Evolutionary conservation across 495 filamentous ascomycete species (phyloP).

Genomic region (Podospora pseudopauciseta): DNA sequence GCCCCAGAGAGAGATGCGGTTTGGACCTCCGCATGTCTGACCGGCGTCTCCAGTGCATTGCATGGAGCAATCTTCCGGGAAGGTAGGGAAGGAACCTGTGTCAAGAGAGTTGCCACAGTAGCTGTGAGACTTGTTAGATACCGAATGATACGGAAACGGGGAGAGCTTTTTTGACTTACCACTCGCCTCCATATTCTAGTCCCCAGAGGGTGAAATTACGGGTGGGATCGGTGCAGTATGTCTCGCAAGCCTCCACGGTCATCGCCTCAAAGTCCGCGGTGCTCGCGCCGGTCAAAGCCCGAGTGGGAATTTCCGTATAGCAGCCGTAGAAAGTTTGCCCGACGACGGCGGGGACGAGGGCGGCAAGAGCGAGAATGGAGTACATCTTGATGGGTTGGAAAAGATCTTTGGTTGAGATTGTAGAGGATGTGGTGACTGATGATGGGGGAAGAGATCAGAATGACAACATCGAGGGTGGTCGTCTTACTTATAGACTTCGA

Average conservation of each 20-base stretch:
- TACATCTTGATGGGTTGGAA: constrained; percentile 13
- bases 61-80: constrained; percentile 34
- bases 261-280: constrained; percentile 12
- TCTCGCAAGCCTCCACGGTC: constrained; percentile 20
- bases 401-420: too few relatives aligned
- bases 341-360: constrained; percentile 13
- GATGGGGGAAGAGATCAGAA: constrained; percentile 6
- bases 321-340: constrained; percentile 23
- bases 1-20: constrained; percentile 40
- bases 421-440: constrained; percentile 1
- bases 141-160: background rate
- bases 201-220: constrained; percentile 16
- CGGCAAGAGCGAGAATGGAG: constrained; percentile 13
- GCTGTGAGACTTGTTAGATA: constrained; percentile 3
- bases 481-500: constrained; percentile 9
- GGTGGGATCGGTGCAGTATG: constrained; percentile 25
- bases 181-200: constrained; percentile 49
- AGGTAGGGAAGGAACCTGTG: constrained; percentile 11
- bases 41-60: constrained; percentile 40
- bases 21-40: constrained; percentile 43
- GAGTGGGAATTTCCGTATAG: constrained; percentile 22
- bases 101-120: constrained; percentile 19
- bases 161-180: constrained; percentile 7
- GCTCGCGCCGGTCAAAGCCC: constrained; percentile 15
- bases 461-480: constrained; percentile 14